Conservation (phyloP, 805 yeast species). For the Barnettozyma populi region DNA sequence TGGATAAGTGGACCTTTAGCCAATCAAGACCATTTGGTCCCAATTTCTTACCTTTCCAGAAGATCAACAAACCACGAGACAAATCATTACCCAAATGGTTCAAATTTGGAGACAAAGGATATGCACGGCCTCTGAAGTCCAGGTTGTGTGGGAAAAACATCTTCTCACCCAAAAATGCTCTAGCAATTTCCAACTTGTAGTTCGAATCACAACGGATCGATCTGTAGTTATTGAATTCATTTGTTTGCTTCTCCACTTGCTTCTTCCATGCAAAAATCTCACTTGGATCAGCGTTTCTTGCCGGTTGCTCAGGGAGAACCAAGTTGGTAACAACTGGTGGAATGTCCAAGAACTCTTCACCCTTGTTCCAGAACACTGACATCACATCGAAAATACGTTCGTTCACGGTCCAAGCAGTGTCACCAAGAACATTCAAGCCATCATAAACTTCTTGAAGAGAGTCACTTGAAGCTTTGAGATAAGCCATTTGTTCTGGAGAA, state of each 20-base stretch:
- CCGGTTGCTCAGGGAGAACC: slow-evolving; percentile 52
- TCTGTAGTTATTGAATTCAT: slow-evolving; percentile 60
- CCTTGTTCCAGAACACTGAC: slow-evolving; percentile 82
- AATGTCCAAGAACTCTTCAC: slow-evolving; percentile 66
- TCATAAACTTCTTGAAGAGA: slow-evolving; percentile 61
- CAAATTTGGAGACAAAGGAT: slow-evolving; percentile 75
- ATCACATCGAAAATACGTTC: slow-evolving; percentile 61
- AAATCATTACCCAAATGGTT: slow-evolving; percentile 78
- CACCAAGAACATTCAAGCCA: slow-evolving; percentile 82
- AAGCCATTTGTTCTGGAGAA: slow-evolving; percentile 86
- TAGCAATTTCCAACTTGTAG: slow-evolving; percentile 90
- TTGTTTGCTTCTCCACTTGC: slow-evolving; percentile 48
- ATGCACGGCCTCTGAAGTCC: slow-evolving; percentile 82
- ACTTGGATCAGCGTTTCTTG: slow-evolving; percentile 64
- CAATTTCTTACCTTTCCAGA: slow-evolving; percentile 71
- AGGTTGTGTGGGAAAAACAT: slow-evolving; percentile 76
- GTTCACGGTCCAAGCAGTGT: slow-evolving; percentile 91
- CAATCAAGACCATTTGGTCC: slow-evolving; percentile 64
- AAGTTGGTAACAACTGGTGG: slow-evolving; percentile 49
- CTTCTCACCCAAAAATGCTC: slow-evolving; percentile 80
- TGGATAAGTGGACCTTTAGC: slow-evolving; percentile 73
- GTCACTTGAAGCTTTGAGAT: slow-evolving; percentile 77
- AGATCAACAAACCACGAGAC: slow-evolving; percentile 63
- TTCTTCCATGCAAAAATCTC: slow-evolving; percentile 65
- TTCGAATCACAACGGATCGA: slow-evolving; percentile 92